Percentiles rank a stretch among this genome's conserved stretches.
Evolutionary conservation across 495 filamentous ascomycete species (phyloP).

Genomic region (Lasiosphaeris hirsuta): DNA sequence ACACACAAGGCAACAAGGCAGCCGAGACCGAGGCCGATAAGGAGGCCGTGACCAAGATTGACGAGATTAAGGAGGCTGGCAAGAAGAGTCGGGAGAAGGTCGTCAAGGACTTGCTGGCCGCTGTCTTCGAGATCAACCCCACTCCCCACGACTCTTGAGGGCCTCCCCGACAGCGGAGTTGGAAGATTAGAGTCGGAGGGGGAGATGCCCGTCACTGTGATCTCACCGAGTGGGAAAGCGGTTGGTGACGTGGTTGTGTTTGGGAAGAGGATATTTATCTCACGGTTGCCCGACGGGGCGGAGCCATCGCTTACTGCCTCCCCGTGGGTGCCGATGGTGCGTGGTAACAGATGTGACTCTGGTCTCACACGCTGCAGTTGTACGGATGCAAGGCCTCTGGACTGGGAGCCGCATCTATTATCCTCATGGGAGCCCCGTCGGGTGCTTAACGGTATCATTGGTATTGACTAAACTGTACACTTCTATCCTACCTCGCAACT

Average conservation of each 20-base stretch:
- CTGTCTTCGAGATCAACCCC: conserved; percentile 53
- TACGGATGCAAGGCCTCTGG: not conserved
- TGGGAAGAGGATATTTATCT: not conserved
- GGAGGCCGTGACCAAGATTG: conserved; percentile 76
- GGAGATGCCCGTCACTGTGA: no score
- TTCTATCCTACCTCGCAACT: not conserved
- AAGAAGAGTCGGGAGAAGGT: conserved; percentile 76
- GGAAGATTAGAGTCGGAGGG: no score
- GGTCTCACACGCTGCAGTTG: not conserved
- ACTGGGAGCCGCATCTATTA: not conserved
- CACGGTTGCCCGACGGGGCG: not conserved
- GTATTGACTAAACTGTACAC: conserved; percentile 17
- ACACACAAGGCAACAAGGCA: conserved; percentile 81
- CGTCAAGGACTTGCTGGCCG: conserved; percentile 71
- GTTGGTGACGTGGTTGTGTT: not conserved
- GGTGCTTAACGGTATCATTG: conserved; percentile 22
- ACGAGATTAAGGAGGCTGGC: conserved; percentile 76
- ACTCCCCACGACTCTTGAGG: conserved; percentile 5
- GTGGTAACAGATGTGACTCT: not conserved
- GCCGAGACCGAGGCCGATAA: conserved; percentile 81
- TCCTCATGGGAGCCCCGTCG: conserved; percentile 1
- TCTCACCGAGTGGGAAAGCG: not conserved
- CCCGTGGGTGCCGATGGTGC: no score
- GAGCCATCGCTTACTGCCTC: not conserved
- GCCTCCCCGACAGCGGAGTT: not conserved